Evolutionary conservation across 1,139 yeast genomes (phyloP).

Genomic region (Meyerozyma elateridarum): DNA sequence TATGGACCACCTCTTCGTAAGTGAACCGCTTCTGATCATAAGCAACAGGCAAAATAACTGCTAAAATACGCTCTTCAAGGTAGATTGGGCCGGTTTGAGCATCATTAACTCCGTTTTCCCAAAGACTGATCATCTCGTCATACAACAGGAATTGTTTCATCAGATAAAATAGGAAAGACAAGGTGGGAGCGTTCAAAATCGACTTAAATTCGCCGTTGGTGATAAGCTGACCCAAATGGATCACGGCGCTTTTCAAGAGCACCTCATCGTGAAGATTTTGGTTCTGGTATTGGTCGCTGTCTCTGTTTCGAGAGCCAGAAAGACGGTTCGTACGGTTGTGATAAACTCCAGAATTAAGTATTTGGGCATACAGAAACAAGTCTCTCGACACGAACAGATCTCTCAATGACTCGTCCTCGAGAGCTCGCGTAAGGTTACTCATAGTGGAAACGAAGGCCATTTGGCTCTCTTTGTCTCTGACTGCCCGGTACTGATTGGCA

Average conservation of each 20-base stretch:
- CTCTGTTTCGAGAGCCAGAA: constrained; percentile 31
- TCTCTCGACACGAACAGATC: constrained; percentile 21
- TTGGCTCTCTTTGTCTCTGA: constrained; percentile 13
- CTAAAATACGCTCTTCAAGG: constrained; percentile 56
- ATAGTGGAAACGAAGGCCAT: constrained; percentile 20
- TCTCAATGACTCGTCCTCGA: constrained; percentile 28
- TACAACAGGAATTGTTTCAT: constrained; percentile 34
- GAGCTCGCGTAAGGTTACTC: constrained; percentile 13
- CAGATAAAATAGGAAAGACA: constrained; percentile 24
- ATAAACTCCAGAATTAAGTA: constrained; percentile 26
- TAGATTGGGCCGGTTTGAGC: constrained; percentile 24
- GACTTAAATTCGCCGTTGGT: constrained; percentile 26
- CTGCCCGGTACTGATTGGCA: constrained; percentile 17
- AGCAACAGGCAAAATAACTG: constrained; percentile 67
- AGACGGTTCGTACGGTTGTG: constrained; percentile 30
- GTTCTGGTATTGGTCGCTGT: constrained; percentile 32
- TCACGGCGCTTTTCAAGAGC: constrained; percentile 29
- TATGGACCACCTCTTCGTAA: constrained; percentile 49
- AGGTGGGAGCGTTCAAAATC: constrained; percentile 18
- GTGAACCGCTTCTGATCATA: constrained; percentile 56
- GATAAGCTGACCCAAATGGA: constrained; percentile 29
- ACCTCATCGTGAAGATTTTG: constrained; percentile 26
- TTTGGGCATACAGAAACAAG: constrained; percentile 22
- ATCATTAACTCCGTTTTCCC: constrained; percentile 43
- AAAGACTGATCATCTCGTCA: constrained; percentile 33